phyloP scores from a whole-genome alignment of 768 basidiomycete genomes.

The Phaffia australis region DNA sequence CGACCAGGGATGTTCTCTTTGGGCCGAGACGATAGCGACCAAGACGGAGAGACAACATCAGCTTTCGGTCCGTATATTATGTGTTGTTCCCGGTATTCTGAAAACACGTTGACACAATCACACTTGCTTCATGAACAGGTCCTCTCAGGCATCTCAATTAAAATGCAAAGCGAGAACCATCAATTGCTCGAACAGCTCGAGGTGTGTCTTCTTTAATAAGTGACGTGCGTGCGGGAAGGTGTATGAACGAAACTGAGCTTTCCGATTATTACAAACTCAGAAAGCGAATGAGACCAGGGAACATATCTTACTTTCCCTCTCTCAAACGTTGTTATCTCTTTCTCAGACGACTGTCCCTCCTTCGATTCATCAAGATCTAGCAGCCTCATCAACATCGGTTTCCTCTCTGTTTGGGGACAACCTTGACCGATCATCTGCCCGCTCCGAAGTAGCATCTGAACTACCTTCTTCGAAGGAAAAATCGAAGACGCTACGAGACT shows the following conservation, averaged over 20 bases:
- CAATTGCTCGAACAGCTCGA: slow-evolving; percentile 5
- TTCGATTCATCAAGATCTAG: slow-evolving; percentile 2
- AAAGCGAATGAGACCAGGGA: too few species aligned
- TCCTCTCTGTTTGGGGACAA: slow-evolving; percentile 12
- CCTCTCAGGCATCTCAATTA: background rate
- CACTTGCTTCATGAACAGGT: background rate
- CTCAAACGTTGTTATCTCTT: background rate
- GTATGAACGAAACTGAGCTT: background rate
- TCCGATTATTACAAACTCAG: background rate
- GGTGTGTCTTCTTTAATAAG: background rate
- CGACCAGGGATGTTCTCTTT: slow-evolving; percentile 3
- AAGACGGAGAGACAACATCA: background rate
- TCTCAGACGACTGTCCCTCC: slow-evolving; percentile 6
- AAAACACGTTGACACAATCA: background rate
- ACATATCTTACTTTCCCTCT: slow-evolving; percentile 3
- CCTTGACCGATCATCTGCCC: background rate
- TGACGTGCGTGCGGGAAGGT: background rate
- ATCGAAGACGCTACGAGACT: background rate
- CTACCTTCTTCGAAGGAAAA: too few species aligned
- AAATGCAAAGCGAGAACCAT: slow-evolving; percentile 11
- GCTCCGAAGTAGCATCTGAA: background rate
- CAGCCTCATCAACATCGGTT: background rate
- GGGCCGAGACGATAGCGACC: background rate
- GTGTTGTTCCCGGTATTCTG: too few species aligned
- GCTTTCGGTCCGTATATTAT: background rate